A percentile compares a stretch with the other conserved stretches of the same genome.
These are phyloP conservation scores for Blattamonas nauphoetae DNA, from an alignment of 78 protist species.

Conservation along the genomic window DNA sequence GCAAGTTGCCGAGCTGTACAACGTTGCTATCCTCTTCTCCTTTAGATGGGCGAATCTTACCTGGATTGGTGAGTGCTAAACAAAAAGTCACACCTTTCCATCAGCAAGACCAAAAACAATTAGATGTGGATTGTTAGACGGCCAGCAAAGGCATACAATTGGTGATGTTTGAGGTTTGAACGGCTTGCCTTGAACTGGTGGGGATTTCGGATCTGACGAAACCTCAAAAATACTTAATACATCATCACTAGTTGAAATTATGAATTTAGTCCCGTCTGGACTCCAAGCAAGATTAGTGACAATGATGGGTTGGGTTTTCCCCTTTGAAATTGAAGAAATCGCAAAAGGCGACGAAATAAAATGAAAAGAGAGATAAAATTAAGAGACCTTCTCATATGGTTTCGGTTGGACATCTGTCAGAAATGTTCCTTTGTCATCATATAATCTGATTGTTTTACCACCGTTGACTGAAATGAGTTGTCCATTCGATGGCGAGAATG, in stretches of 20 bases:
- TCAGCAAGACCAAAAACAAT: neutral
- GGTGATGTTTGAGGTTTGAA: neutral
- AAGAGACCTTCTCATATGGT: neutral
- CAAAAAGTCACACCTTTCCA: neutral
- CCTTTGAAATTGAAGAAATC: neutral
- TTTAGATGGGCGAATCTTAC: neutral
- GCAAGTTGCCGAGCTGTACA: neutral
- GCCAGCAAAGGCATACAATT: neutral
- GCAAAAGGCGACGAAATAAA: neutral
- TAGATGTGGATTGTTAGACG: neutral
- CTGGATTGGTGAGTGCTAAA: neutral
- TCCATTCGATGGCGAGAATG: neutral
- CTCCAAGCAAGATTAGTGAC: neutral
- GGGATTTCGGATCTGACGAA: neutral
- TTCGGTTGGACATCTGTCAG: neutral
- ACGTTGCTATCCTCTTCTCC: neutral
- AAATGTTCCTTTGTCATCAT: neutral
- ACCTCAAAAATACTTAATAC: neutral
- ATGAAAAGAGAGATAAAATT: neutral
- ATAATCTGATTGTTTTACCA: neutral
- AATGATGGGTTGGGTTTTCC: neutral
- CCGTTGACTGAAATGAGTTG: neutral
- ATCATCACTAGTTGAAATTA: neutral
- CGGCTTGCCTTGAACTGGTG: neutral
- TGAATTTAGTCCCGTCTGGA: neutral